Evolutionary conservation across 805 yeast genomes (phyloP).

Genomic region (Wickerhamomyces xylosicus): DNA sequence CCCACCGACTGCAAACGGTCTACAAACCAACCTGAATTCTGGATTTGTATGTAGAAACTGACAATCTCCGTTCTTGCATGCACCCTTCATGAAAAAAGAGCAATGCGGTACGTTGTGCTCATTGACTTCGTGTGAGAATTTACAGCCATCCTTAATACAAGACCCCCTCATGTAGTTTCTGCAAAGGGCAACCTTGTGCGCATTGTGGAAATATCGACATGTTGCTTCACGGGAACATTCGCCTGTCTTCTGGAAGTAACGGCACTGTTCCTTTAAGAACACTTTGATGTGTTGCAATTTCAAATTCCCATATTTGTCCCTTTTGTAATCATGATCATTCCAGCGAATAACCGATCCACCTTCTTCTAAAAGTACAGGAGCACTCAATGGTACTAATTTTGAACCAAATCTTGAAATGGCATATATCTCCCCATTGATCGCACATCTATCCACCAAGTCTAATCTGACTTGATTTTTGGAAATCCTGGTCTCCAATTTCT

Average conservation of each 20-base stretch:
- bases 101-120: slow-evolving; percentile 58
- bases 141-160: slow-evolving; percentile 29
- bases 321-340: slow-evolving; percentile 22
- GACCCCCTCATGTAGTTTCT: slow-evolving; percentile 32
- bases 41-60: slow-evolving; percentile 39
- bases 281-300: slow-evolving; percentile 11
- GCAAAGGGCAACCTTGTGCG: slow-evolving; percentile 44
- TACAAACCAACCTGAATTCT: slow-evolving; percentile 35
- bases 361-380: slow-evolving; percentile 8
- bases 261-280: slow-evolving; percentile 18
- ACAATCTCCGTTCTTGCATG: slow-evolving; percentile 40
- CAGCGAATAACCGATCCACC: slow-evolving; percentile 15
- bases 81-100: slow-evolving; percentile 33
- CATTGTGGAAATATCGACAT: slow-evolving; percentile 47
- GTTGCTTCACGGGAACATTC: slow-evolving; percentile 37
- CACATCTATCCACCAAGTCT: slow-evolving; percentile 35
- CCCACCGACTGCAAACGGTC: slow-evolving; percentile 59
- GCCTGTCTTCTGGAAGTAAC: slow-evolving; percentile 19
- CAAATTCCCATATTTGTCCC: slow-evolving; percentile 21
- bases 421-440: slow-evolving; percentile 31
- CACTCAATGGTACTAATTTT: slow-evolving; percentile 28
- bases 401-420: slow-evolving; percentile 32
- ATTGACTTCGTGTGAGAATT: slow-evolving; percentile 42
- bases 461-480: slow-evolving; percentile 25
- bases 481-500: slow-evolving; percentile 13